Percentiles rank a stretch among this genome's conserved stretches.
Conservation (phyloP, 1,139 yeast genomes). For the Suhomyces bribrorum region DNA sequence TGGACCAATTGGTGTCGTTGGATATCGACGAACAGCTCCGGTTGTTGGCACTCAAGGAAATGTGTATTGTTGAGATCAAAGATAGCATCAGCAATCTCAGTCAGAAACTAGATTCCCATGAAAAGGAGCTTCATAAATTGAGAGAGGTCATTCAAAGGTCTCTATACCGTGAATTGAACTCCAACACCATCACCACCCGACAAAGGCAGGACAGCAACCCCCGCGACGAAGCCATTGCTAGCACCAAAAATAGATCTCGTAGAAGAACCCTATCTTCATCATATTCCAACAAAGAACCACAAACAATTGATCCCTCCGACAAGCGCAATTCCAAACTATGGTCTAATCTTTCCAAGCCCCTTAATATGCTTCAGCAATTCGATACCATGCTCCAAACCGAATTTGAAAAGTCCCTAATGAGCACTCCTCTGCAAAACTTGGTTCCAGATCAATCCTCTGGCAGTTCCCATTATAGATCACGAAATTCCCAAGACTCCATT, state of each 20-base stretch:
- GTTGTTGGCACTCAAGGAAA: constrained; percentile 60
- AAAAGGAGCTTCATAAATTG: constrained; percentile 48
- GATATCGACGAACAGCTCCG: constrained; percentile 58
- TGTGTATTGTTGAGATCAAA: constrained; percentile 58
- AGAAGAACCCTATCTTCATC: constrained; percentile 24
- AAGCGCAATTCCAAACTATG: constrained; percentile 31
- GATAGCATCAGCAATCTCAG: constrained; percentile 45
- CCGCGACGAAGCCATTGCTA: constrained; percentile 38
- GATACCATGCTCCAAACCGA: constrained; percentile 68
- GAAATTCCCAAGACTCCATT: constrained; percentile 31
- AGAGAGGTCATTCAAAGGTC: constrained; percentile 43
- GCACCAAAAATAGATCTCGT: constrained; percentile 27
- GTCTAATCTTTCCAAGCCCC: constrained; percentile 55
- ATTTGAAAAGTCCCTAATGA: constrained; percentile 52
- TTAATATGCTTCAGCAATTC: constrained; percentile 64
- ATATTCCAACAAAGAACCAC: constrained; percentile 4
- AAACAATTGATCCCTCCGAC: constrained; percentile 7
- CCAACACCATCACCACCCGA: constrained; percentile 5
- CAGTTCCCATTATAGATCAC: constrained; percentile 17
- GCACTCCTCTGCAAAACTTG: constrained; percentile 10
- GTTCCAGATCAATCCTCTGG: constrained; percentile 9
- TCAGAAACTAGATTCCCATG: constrained; percentile 39
- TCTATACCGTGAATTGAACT: constrained; percentile 36
- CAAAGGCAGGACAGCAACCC: constrained; percentile 33
- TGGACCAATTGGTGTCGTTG: constrained; percentile 30